Conservation (phyloP, 1,139 yeast genomes). For the Candida pseudoviswanathii region DNA sequence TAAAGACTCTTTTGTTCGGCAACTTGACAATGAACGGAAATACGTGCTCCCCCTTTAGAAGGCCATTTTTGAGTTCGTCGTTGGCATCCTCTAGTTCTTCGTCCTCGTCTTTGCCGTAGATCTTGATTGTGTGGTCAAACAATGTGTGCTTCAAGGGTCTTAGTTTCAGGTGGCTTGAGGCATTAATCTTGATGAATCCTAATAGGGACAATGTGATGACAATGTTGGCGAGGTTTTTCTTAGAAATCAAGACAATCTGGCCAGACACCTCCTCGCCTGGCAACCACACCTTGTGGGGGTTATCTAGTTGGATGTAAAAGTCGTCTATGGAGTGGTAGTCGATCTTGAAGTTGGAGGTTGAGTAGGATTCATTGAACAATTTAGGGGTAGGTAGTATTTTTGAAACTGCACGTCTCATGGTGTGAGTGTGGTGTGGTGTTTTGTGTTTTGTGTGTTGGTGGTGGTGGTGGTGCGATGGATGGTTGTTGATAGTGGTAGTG, state of each 20-base stretch:
- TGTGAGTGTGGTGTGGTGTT: too few relatives aligned
- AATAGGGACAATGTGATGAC: conserved; percentile 53
- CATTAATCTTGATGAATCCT: conserved; percentile 60
- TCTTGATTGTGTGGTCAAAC: conserved; percentile 63
- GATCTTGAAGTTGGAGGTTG: conserved; percentile 31
- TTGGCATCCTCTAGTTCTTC: conserved; percentile 8
- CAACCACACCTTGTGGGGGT: conserved; percentile 68
- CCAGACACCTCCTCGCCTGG: conserved; percentile 76
- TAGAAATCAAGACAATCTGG: conserved; percentile 56
- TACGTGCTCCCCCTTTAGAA: conserved; percentile 80
- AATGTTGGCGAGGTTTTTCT: conserved; percentile 57
- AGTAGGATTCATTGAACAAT: conserved; percentile 8
- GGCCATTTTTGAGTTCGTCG: conserved; percentile 43
- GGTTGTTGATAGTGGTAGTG: too few relatives aligned
- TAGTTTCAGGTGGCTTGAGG: conserved; percentile 51
- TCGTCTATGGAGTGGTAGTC: conserved; percentile 56
- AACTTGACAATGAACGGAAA: conserved; percentile 83
- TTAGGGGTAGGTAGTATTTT: conserved; percentile 36
- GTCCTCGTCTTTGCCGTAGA: conserved; percentile 56
- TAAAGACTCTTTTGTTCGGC: conserved; percentile 69
- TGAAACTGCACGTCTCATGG: conserved; percentile 48
- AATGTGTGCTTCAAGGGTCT: conserved; percentile 54
- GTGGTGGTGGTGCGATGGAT: too few relatives aligned
- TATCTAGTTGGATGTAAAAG: conserved; percentile 67
- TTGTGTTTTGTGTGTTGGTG: too few relatives aligned